Evolutionary conservation across 169 alveolate genomes (phyloP), one percentile per base, ranked within the genome.

Genomic region (Eimeria necatrix): DNA sequence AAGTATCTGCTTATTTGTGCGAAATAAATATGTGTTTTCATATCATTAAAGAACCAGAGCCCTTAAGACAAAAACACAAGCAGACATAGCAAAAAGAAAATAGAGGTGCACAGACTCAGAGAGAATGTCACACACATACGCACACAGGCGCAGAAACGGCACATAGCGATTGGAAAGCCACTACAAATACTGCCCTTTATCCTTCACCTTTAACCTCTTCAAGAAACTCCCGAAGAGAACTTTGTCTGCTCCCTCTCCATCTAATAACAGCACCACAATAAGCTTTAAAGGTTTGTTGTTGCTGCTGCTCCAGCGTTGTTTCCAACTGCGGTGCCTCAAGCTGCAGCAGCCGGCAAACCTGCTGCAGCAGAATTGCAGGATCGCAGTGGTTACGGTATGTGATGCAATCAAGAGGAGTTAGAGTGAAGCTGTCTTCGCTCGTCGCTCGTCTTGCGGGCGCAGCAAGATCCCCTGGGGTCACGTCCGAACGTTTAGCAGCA

Each of bases 311-410:
- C 53, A 16, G 20, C 16, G 89, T 68, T 80, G 89, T 68, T 52
- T 64, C 89, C 8, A 80, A 51, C 70, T 80, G 89, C 16, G 89
- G 89, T 6, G 89, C 71, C n/a, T 80, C 89, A 3, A 80, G 89
- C 89, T 80, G 89, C 71, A 80, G 71, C 49, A 80, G 71, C 89
- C 70, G 89, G 22, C 71, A 80, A 18, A 80, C 89, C 49, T 80
- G 89, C 89, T 80, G 89, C 89, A 80, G 89, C 89, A 80, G 20
- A 14, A 48, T 71, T 8, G 70, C 70, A 6, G 89, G 89, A 26
- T 80, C 71, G 20, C 71, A 51, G 89, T 80, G 89, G 51, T 20
- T 80, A 46, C 71, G 51, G n/a, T 80, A 80, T 6, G 70, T 52
- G 24, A 80, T 80, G 51, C 89, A 22, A 46, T 80, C 89, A 22